These are phyloP conservation scores for Picocystis sp. DNA, from an alignment of 163 green algal species.

Conservation along the genomic window DNA sequence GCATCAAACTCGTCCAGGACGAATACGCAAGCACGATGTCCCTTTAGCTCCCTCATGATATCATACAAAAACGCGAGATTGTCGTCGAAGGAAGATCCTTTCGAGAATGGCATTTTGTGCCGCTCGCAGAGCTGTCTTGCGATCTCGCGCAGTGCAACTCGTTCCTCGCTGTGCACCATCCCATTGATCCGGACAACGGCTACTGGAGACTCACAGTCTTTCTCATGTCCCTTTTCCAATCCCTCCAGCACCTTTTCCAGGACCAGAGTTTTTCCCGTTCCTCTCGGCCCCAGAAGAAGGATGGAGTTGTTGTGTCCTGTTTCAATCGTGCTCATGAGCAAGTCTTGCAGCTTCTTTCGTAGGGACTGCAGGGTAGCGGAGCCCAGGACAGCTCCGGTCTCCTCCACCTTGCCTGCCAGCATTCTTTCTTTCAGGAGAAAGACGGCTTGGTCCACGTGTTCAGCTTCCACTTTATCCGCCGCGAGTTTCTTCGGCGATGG, in stretches of 20 bases:
- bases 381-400: too few relatives aligned
- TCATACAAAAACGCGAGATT: constrained; percentile 68
- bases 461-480: too few relatives aligned
- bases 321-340: constrained; percentile 5
- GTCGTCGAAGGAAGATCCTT: constrained; percentile 42
- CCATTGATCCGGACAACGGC: constrained; percentile 48
- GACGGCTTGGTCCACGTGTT: too few relatives aligned
- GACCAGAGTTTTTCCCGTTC: constrained; percentile 33
- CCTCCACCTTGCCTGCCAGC: too few relatives aligned
- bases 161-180: constrained; percentile 49
- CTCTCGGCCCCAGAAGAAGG: constrained; percentile 27
- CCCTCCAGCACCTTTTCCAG: constrained; percentile 20
- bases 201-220: constrained; percentile 13
- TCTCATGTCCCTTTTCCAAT: constrained; percentile 17
- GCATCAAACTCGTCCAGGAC: constrained; percentile 66
- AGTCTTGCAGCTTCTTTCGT: background rate
- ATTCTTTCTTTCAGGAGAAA: too few relatives aligned
- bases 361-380: too few relatives aligned
- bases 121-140: constrained; percentile 61
- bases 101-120: constrained; percentile 24
- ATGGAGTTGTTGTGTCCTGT: constrained; percentile 21
- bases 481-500: too few relatives aligned
- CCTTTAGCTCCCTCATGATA: constrained; percentile 45
- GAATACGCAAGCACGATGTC: constrained; percentile 28
- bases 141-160: constrained; percentile 54